These are phyloP conservation scores for Metschnikowia koreensis DNA, from an alignment of 805 yeast genomes.

Conservation along the genomic window DNA sequence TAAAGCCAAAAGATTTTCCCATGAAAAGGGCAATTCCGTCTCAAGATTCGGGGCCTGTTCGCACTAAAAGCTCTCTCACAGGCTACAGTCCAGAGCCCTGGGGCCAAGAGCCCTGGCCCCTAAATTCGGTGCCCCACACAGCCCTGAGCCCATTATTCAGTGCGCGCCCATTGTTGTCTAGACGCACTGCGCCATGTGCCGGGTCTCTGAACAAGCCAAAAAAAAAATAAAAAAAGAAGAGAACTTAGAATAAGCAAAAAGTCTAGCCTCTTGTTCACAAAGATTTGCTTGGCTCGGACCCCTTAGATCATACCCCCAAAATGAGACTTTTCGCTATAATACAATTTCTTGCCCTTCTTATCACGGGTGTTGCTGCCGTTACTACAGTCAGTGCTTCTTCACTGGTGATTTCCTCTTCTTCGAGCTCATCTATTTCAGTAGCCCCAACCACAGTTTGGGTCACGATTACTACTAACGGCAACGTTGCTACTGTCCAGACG, in stretches of 20 bases:
- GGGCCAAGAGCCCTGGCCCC: not conserved
- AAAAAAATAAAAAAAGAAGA: not conserved
- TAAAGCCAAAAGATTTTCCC: too few relatives aligned
- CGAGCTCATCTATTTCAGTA: constrained; percentile 1
- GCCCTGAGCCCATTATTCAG: not conserved
- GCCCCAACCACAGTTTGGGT: constrained; percentile 33
- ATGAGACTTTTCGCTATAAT: constrained; percentile 12
- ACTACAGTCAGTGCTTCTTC: constrained; percentile 6
- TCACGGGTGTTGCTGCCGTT: constrained; percentile 13
- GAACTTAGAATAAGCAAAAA: too few relatives aligned
- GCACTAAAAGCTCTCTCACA: not conserved
- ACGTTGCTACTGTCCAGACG: constrained; percentile 23
- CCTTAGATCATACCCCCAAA: not conserved
- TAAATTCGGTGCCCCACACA: not conserved
- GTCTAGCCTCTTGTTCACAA: not conserved
- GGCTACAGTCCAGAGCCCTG: not conserved
- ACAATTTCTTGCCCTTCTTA: constrained; percentile 9
- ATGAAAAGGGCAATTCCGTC: not conserved
- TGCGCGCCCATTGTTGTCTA: constrained; percentile 3
- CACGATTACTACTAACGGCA: constrained; percentile 35
- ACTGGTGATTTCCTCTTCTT: not conserved
- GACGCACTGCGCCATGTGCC: not conserved
- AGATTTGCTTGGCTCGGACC: not conserved
- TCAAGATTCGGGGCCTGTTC: not conserved
- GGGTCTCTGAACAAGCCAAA: not conserved